Conservation (phyloP, 2,329 filamentous ascomycete species). For the Fusarium brevicatenulatum region DNA sequence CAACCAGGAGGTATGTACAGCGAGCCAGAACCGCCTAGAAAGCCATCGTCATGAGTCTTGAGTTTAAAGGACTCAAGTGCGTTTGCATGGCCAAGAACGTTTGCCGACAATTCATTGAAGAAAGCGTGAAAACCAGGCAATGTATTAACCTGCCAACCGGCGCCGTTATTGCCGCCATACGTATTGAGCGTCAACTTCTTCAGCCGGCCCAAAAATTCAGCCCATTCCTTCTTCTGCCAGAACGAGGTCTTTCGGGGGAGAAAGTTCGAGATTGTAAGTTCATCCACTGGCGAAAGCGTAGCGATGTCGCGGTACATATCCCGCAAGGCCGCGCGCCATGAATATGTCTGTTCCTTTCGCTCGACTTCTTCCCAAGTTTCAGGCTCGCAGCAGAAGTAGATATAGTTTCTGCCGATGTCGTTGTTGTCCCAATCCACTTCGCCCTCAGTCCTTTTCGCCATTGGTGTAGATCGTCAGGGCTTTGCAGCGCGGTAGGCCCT, state of each 20-base stretch:
- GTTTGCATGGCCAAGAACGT: background rate
- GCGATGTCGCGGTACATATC: conserved; percentile 15
- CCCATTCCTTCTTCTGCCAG: background rate
- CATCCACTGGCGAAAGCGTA: background rate
- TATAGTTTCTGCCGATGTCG: background rate
- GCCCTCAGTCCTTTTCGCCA: background rate
- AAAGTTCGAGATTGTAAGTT: background rate
- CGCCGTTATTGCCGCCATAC: background rate
- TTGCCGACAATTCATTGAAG: background rate
- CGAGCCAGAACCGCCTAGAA: background rate
- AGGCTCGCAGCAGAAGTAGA: conserved; percentile 3
- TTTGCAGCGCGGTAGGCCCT: background rate
- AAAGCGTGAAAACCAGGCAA: conserved; percentile 8
- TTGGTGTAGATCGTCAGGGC: background rate
- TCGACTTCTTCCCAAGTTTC: background rate
- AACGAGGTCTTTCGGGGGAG: background rate
- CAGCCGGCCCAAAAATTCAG: background rate
- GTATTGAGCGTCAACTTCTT: conserved; percentile 1
- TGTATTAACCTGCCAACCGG: background rate
- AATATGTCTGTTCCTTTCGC: background rate
- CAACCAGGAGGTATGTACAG: background rate
- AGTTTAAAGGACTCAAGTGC: background rate
- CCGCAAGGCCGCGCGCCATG: background rate
- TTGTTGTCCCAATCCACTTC: conserved; percentile 13
- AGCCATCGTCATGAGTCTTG: background rate